These are phyloP conservation scores for Hypoxylon sp. DNA, from an alignment of 2,329 filamentous ascomycete genomes.

Conservation along the genomic window DNA sequence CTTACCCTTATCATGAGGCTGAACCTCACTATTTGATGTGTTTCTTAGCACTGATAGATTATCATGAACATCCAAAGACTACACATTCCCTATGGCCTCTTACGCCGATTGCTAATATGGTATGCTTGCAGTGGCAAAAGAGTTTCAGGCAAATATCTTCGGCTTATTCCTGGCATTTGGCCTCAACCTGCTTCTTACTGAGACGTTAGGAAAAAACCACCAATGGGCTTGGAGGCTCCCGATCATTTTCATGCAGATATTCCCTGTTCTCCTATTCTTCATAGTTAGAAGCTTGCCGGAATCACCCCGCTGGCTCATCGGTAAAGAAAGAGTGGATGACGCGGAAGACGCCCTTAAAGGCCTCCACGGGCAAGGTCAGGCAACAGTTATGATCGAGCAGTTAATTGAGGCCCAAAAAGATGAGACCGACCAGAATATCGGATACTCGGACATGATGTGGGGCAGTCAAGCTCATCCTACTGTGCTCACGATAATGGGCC, in stretches of 20 bases:
- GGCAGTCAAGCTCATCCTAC: slow-evolving; percentile 71
- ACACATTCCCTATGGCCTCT: background rate
- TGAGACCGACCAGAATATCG: slow-evolving; percentile 61
- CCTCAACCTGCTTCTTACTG: slow-evolving; percentile 68
- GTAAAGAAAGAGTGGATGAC: slow-evolving; percentile 63
- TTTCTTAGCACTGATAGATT: background rate
- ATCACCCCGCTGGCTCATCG: slow-evolving; percentile 69
- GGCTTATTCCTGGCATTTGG: slow-evolving; percentile 72
- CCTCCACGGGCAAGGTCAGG: slow-evolving; percentile 65
- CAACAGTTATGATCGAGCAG: slow-evolving; percentile 63
- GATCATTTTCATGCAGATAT: slow-evolving; percentile 72
- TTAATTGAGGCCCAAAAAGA: slow-evolving; percentile 64
- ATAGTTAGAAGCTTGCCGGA: slow-evolving; percentile 68
- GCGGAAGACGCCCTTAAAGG: slow-evolving; percentile 62
- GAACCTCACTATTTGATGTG: background rate
- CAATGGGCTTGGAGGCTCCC: slow-evolving; percentile 74
- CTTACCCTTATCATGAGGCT: too few relatives aligned
- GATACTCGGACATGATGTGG: slow-evolving; percentile 70
- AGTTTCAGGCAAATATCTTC: slow-evolving; percentile 75
- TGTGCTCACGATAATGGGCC: slow-evolving; percentile 72
- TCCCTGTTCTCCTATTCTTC: slow-evolving; percentile 66
- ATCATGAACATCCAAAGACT: background rate
- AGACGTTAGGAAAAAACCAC: slow-evolving; percentile 65
- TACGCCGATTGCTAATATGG: slow-evolving; percentile 2
- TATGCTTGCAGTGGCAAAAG: slow-evolving; percentile 62